Conservation (phyloP, 768 basidiomycete genomes). For the Asterophora lycoperdoides region DNA sequence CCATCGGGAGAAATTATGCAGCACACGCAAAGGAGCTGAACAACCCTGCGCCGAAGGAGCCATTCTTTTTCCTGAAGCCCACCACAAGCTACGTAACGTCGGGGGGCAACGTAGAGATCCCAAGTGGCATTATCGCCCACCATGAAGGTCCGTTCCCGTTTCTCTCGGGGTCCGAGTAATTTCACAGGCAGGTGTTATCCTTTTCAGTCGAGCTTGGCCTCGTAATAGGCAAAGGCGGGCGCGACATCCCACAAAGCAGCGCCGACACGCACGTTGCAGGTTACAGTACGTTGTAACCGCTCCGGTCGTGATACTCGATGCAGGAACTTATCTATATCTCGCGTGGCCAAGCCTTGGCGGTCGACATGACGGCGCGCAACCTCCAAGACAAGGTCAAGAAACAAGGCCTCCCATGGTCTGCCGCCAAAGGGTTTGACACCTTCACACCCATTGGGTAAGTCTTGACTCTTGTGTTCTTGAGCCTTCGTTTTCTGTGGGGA, state of each 20-base stretch:
- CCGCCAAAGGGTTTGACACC: slow-evolving; percentile 95
- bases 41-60: slow-evolving; percentile 86
- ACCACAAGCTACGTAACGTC: slow-evolving; percentile 81
- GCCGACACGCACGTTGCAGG: slow-evolving; percentile 84
- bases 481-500: background rate
- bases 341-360: slow-evolving; percentile 66
- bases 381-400: slow-evolving; percentile 91
- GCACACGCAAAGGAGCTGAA: slow-evolving; percentile 91
- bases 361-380: slow-evolving; percentile 97
- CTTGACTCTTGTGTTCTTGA: slow-evolving; percentile 6
- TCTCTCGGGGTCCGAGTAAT: background rate
- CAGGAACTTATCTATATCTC: slow-evolving; percentile 7
- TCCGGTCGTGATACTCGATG: background rate
- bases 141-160: slow-evolving; percentile 70
- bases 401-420: slow-evolving; percentile 94
- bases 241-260: slow-evolving; percentile 70
- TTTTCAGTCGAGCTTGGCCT: slow-evolving; percentile 87
- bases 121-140: slow-evolving; percentile 76
- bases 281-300: slow-evolving; percentile 58
- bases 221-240: slow-evolving; percentile 85
- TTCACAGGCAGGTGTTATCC: too few species aligned
- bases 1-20: slow-evolving; percentile 92
- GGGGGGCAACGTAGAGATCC: slow-evolving; percentile 83
- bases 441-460: slow-evolving; percentile 86
- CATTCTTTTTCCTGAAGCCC: slow-evolving; percentile 98